Evolutionary conservation across 192 early-diverging fungal species (phyloP), one percentile per base, ranked within the genome.

Genomic region (Backusella sp.): DNA sequence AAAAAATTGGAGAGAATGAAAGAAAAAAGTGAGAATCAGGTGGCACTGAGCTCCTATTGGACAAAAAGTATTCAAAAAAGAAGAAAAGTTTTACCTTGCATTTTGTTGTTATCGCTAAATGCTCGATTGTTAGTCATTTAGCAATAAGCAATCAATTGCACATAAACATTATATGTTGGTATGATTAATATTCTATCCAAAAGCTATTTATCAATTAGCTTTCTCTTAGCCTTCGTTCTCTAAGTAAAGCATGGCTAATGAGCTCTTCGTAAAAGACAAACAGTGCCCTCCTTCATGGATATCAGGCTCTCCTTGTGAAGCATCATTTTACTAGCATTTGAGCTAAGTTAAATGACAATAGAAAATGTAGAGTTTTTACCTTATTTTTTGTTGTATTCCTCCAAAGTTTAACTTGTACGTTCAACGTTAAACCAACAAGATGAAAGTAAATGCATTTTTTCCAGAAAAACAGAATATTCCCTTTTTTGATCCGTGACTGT

Each of bases 401-500:
- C 42, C 11, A 11, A 44, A 15, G 15, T 12, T 44, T 14, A 44
- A 17, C 14, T 44, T 15, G 42, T 44, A 44, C 42, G 12, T 44
- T 17, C 3, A 44, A 17, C 1, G 4, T 44, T 44, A 14, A 44
- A 17, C 42, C 15, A 17, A 44, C 14, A 44, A 44, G 42, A 44
- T 11, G 11, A 39, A 39, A 39, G 42, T 15, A 44, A 44, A 17
- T 17, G 42, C 42, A 44, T 44, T 44, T 44, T 32, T 44, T 39
- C 42, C 42, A 49, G 46, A 49, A 62, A 12, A 62, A 62, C 11
- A 59, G 56, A 44, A 44, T 28, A 28, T 62, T 62, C n/a, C 53
- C 26, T 62, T 62, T 39, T 62, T 62, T 62, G 56, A 62, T 62
- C 56, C 9, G 56, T 62, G 56, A 62, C 56, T 62, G 56, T 62